Evolutionary conservation across 2,329 filamentous ascomycete genomes (phyloP), one percentile per base, ranked within the genome.

Genomic region (Cytospora chrysosperma): DNA sequence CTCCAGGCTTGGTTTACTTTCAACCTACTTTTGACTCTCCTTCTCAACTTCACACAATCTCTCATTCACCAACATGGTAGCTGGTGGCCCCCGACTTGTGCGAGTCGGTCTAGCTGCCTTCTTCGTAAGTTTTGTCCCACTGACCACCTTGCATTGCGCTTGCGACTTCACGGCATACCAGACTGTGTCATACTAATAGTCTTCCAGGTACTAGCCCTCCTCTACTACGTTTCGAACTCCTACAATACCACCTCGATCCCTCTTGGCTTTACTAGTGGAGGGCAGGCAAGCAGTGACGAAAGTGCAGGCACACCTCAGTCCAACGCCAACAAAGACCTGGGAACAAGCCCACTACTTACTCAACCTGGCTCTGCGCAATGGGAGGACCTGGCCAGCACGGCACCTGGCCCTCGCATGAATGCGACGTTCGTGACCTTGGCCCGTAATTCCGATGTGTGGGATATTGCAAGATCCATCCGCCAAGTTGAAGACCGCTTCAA

Each of bases 401-500:
- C 85, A 17, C 80, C 85, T 13, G 89, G 89, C 58, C 86, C 88
- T 65, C 90, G 92, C 72, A 92, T 96, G 84, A 99, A 99, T 77
- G 95, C 96, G 57, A 99, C 95, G 13, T 99, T 99, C 73, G 93
- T 99, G 59, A 97, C 93, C 26, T 85, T 99, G 66, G 95, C 95
- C 60, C 89, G 95, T 72, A 99, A 99, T 79, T 84, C 82, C 62
- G 95, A 99, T 74, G 81, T 98, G 30, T 99, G 95, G 95, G 95
- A 99, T 57, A 97, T 99, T 73, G 91, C 93, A 67, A 88, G 92
- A 72, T 97, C 93, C 15, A 99, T 99, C 73, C 92, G 95, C 62
- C 92, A 97, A 74, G 88, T 99, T 62, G 95, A 99, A 79, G 95
- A 99, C 77, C 91, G 95, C 73, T 99, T 99, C 87, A 99, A 99